Base-by-base conservation (phyloP, 2,329 filamentous ascomycete species). In the Colletotrichum viniferum region DNA sequence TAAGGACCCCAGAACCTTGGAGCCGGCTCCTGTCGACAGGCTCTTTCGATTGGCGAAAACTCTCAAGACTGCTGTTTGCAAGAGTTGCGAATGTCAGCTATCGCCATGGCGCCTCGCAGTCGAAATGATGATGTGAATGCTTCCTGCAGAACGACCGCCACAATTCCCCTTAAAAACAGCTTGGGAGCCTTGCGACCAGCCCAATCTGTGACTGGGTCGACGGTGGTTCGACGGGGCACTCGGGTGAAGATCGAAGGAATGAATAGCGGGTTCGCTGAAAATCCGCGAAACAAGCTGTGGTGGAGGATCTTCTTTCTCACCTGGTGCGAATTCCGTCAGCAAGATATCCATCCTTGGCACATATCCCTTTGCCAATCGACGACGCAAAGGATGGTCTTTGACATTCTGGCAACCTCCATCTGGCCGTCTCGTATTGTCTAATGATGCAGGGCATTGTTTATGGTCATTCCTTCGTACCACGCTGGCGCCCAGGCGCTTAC, bases 1-100 rank as follows among this genome's bases (percentile, higher is more conserved):
- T 34, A 67, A 73, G 34, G 73, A 69, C 63, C 43, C 69, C 73
- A 43, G 32, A 64, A 68, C 73, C 73, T 68, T 60, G 73, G 63
- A 36, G 21, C 63, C 63, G 73, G 69, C 68, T 73, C 43, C 69
- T 68, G n/a, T 38, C 8, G 65, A 26, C n/a, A 58, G 28, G 26
- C 16, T 14, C 43, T 24, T 52, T 73, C 63, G 21, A 68, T 64
- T 56, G 63, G 43, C 34, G 63, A 75, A 43, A 32, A 28, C n/a
- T 9, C 36, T n/a, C 26, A 16, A 4, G 38, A 9, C 6, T 26
- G 55, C 26, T 21, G n/a, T 26, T 48, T 58, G 24, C 18, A 32
- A 26, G 12, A 52, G 10, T 52, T 52, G 12, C n/a, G n/a, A 21
- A 21, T 52, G 43, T 7, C 10, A 21, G n/a, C 43, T 21, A 52